Evolutionary conservation across 306 rosid species (phyloP).

Genomic region (Comarum palustre): DNA sequence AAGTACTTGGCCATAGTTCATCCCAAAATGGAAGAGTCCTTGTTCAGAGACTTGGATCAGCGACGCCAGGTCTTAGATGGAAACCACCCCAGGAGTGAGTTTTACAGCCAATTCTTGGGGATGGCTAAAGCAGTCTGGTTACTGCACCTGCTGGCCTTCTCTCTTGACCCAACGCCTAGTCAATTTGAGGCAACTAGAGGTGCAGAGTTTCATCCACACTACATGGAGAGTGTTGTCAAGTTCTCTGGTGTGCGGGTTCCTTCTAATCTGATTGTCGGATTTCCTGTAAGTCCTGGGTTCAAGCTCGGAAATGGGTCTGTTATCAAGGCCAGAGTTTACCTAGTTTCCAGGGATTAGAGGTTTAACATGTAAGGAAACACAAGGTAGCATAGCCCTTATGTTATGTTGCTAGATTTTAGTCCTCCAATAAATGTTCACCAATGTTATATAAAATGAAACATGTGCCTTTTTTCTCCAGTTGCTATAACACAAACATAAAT

Average conservation of each 20-base stretch:
- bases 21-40: slow-evolving; percentile 97
- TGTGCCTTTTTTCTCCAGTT: neutral
- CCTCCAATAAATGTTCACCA: neutral
- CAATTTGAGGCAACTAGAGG: slow-evolving; percentile 90
- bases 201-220: slow-evolving; percentile 78
- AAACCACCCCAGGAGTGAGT: slow-evolving; percentile 80
- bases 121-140: slow-evolving; percentile 80
- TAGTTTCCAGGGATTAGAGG: slow-evolving; percentile 49
- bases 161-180: slow-evolving; percentile 78
- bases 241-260: slow-evolving; percentile 58
- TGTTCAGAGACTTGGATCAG: slow-evolving; percentile 87
- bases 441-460: neutral
- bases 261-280: slow-evolving; percentile 67
- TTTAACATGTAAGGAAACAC: neutral
- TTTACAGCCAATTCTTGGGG: slow-evolving; percentile 67
- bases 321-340: slow-evolving; percentile 78
- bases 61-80: slow-evolving; percentile 64
- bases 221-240: slow-evolving; percentile 82
- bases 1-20: slow-evolving; percentile 85
- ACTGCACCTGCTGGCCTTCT: slow-evolving; percentile 87
- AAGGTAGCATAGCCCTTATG: too few species aligned
- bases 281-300: slow-evolving; percentile 88
- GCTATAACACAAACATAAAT: neutral
- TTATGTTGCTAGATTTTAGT: neutral
- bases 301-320: slow-evolving; percentile 82